These are phyloP conservation scores for Saksenaea oblongispora DNA, from an alignment of 371 early-diverging fungal genomes.

Conservation along the genomic window DNA sequence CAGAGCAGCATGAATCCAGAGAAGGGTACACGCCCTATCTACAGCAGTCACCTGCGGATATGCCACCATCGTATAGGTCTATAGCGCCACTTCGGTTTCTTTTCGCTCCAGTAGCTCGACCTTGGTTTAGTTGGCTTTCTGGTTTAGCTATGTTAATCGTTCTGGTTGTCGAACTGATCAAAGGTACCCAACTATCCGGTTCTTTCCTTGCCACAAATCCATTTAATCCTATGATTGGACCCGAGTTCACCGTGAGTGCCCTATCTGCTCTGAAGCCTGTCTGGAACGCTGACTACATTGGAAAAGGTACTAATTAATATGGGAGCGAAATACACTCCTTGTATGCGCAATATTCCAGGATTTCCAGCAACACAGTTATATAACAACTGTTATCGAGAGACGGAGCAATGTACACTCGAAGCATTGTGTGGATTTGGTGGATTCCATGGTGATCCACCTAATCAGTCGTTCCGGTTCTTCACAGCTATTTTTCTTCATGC, in stretches of 20 bases:
- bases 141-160: conserved; percentile 43
- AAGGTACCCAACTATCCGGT: conserved; percentile 35
- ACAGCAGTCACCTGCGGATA: background rate
- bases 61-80: background rate
- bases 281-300: background rate
- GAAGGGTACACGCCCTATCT: background rate
- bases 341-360: conserved; percentile 39
- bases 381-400: conserved; percentile 18
- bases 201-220: conserved; percentile 33
- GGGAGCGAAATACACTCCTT: conserved; percentile 56
- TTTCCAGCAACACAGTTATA: conserved; percentile 2
- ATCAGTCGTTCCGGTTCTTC: conserved; percentile 82
- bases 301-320: conserved; percentile 34
- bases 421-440: conserved; percentile 51
- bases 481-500: conserved; percentile 79
- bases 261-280: background rate
- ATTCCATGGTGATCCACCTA: conserved; percentile 38
- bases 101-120: conserved; percentile 12
- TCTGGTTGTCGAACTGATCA: conserved; percentile 44
- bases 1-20: background rate
- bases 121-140: conserved; percentile 46
- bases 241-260: conserved; percentile 29
- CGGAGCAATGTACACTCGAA: conserved; percentile 33
- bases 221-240: conserved; percentile 58
- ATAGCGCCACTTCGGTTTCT: background rate